Evolutionary conservation across 2,329 filamentous ascomycete species (phyloP).

Genomic region (Monosporascus sp.): DNA sequence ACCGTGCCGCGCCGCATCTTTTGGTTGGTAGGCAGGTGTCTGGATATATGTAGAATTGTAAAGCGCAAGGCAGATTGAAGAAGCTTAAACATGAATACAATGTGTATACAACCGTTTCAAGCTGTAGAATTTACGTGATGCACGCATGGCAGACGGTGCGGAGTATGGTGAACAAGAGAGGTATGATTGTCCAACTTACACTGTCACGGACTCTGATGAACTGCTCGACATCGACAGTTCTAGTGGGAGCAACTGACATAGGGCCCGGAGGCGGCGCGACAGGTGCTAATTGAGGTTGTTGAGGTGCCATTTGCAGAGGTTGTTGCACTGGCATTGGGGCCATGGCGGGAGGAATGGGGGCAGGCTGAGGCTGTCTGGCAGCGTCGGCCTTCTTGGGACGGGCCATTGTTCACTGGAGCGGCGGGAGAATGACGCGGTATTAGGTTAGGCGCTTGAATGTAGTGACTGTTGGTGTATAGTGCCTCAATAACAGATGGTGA

Average conservation of each 20-base stretch:
- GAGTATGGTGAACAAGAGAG: background rate
- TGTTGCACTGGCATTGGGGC: slow-evolving; percentile 29
- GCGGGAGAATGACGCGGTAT: background rate
- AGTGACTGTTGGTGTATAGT: too few species aligned
- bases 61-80: too few species aligned
- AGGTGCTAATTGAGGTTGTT: slow-evolving; percentile 10
- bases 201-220: slow-evolving; percentile 77
- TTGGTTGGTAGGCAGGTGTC: too few species aligned
- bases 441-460: background rate
- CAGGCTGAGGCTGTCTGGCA: slow-evolving; percentile 32
- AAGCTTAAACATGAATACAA: too few species aligned
- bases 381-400: slow-evolving; percentile 34
- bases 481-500: background rate
- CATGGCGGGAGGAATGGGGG: slow-evolving; percentile 32
- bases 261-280: slow-evolving; percentile 16
- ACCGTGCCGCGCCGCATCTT: too few species aligned
- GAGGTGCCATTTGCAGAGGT: slow-evolving; percentile 11
- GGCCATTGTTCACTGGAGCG: slow-evolving; percentile 27
- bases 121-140: too few species aligned
- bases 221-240: slow-evolving; percentile 62
- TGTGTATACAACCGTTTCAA: too few species aligned
- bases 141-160: background rate
- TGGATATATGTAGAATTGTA: too few species aligned
- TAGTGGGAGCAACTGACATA: slow-evolving; percentile 7
- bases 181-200: slow-evolving; percentile 49